phyloP scores from a whole-genome alignment of 1,139 yeast species.

The Fermentozyma sake region DNA sequence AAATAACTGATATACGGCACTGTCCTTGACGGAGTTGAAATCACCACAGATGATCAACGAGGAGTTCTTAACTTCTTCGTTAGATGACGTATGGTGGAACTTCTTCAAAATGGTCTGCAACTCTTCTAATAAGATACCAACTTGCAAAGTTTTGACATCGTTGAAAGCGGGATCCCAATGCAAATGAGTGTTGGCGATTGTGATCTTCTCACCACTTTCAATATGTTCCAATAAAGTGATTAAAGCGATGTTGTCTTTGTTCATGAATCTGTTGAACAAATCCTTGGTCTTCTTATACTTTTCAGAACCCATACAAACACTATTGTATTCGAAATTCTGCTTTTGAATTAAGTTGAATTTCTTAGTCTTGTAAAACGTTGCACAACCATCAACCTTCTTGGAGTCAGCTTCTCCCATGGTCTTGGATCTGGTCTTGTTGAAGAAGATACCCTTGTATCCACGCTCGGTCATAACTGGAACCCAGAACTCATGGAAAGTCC shows the following conservation, averaged over 20 bases:
- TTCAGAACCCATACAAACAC: conserved; percentile 82
- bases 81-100: conserved; percentile 40
- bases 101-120: conserved; percentile 60
- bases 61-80: conserved; percentile 56
- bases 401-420: conserved; percentile 83
- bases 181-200: conserved; percentile 86
- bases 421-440: conserved; percentile 86
- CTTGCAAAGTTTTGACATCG: conserved; percentile 95
- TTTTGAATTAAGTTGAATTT: conserved; percentile 71
- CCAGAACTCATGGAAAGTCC: conserved; percentile 85
- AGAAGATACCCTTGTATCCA: conserved; percentile 81
- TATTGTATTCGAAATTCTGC: conserved; percentile 78
- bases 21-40: conserved; percentile 80
- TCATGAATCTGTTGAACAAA: conserved; percentile 92
- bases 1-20: conserved; percentile 90
- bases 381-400: conserved; percentile 96
- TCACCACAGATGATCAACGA: conserved; percentile 91
- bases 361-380: conserved; percentile 70
- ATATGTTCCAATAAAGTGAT: conserved; percentile 73
- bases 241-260: conserved; percentile 89
- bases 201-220: conserved; percentile 65
- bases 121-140: conserved; percentile 87
- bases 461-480: conserved; percentile 62
- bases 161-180: conserved; percentile 98
- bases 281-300: conserved; percentile 92